Evolutionary conservation across 345 rosid species (phyloP), one percentile per base, ranked within the genome.

Genomic region (Sisymbrium altissimum): DNA sequence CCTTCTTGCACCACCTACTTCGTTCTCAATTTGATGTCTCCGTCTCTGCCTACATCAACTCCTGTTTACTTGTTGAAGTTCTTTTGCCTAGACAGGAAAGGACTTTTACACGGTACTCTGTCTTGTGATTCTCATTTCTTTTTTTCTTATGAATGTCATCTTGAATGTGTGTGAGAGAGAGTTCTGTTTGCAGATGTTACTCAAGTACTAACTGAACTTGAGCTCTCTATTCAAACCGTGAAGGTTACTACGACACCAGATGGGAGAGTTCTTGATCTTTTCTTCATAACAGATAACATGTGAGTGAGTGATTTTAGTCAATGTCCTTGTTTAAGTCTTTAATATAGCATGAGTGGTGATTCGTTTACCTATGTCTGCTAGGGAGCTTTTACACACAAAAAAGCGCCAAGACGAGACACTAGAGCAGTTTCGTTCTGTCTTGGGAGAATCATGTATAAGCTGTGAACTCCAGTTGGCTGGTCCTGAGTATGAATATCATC

Each of bases 191-290:
- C 68, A 92, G 98, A 90, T 85, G 97, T 88, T 57, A 90, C 97
- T 53, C 87, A 70, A 74, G 84, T 87, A 72, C 87, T 88, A n/a
- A 81, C 84, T 50, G 96, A 93, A 83, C 96, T 93, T 13, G 90
- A 93, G 85, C 82, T 90, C 38, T 82, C 95, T 25, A 93, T 90
- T 74, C 96, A 85, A 69, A 85, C 82, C 70, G 98, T 93, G 40
- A 93, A 93, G 82, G 98, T 93, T n/a, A 90, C 78, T 0, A 90
- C 92, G 0, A 88, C 92, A 0, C 97, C 96, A 1, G 97, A 90
- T 72, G 91, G 78, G 32, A 88, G 88, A 74, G 96, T 88, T 67
- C 75, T 90, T 39, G 93, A 93, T 68, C 97, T 90, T 72, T 90
- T 93, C 87, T 90, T 93, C 57, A 75, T 93, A 36, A 88, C 87